A percentile compares a stretch with the other conserved stretches of the same genome.
Evolutionary conservation across 108 stramenopile genomes (phyloP).

Genomic region (Chaetoceros tenuissimus): DNA sequence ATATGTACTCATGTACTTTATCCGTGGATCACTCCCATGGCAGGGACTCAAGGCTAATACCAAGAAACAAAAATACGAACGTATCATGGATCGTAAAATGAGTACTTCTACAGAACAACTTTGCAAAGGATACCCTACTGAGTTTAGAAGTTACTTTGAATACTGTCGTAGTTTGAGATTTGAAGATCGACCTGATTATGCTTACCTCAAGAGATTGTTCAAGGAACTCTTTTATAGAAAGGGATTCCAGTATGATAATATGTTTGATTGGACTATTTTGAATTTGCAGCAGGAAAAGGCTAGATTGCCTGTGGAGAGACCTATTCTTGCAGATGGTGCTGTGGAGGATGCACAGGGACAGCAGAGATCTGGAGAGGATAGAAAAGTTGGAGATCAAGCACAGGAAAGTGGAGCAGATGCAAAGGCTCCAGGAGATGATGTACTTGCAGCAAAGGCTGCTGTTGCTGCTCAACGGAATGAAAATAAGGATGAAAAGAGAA

Average conservation of each 20-base stretch:
- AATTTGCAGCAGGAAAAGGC: slow-evolving; percentile 89
- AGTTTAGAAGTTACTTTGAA: slow-evolving; percentile 99
- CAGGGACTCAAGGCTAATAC: slow-evolving; percentile 99
- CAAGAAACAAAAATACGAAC: slow-evolving; percentile 99
- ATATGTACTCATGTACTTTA: slow-evolving; percentile 99
- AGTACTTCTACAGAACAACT: slow-evolving; percentile 95
- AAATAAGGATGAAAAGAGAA: no score
- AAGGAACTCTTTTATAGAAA: slow-evolving; percentile 97
- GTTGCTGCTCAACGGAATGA: no score
- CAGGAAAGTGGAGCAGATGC: no score
- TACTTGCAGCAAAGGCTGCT: no score
- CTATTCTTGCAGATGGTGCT: slow-evolving; percentile 9
- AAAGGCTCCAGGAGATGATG: no score
- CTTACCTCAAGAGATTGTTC: slow-evolving; percentile 95
- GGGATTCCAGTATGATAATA: slow-evolving; percentile 99
- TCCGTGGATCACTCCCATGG: slow-evolving; percentile 97
- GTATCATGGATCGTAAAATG: slow-evolving; percentile 99
- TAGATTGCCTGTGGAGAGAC: slow-evolving; percentile 67
- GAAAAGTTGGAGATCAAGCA: no score
- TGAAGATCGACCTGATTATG: slow-evolving; percentile 99
- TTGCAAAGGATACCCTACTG: slow-evolving; percentile 99
- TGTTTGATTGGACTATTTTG: slow-evolving; percentile 99
- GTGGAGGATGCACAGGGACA: no score
- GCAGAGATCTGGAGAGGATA: no score
- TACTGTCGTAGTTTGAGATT: slow-evolving; percentile 97